Percentiles rank a stretch among this genome's conserved stretches.
Conservation (phyloP, 1,139 yeast genomes). For the Kodamaea arcana region DNA sequence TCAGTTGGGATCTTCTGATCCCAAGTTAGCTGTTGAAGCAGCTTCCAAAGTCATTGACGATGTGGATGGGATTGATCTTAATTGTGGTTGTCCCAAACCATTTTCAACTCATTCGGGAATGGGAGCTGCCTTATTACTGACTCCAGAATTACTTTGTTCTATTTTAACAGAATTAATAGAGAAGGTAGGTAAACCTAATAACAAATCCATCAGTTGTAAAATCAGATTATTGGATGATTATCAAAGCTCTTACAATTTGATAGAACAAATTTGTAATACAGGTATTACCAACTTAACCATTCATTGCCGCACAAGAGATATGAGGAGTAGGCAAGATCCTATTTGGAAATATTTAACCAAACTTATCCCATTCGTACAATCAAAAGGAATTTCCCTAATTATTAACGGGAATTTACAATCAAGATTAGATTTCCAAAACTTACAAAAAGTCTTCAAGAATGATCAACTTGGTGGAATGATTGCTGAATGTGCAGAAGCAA, state of each 20-base stretch:
- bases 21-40: slow-evolving; percentile 83
- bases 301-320: slow-evolving; percentile 84
- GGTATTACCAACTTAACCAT: slow-evolving; percentile 84
- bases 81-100: slow-evolving; percentile 95
- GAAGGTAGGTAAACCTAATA: slow-evolving; percentile 72
- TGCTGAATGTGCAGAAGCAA: slow-evolving; percentile 84
- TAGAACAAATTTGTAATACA: slow-evolving; percentile 63
- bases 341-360: slow-evolving; percentile 61
- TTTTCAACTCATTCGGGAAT: slow-evolving; percentile 88
- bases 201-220: slow-evolving; percentile 84
- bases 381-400: slow-evolving; percentile 64
- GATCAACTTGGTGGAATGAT: slow-evolving; percentile 80
- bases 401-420: slow-evolving; percentile 75
- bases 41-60: slow-evolving; percentile 76
- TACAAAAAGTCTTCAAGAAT: slow-evolving; percentile 51
- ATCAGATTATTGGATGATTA: slow-evolving; percentile 65
- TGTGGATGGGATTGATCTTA: slow-evolving; percentile 89
- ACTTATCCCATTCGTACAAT: slow-evolving; percentile 59
- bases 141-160: slow-evolving; percentile 72
- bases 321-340: slow-evolving; percentile 87
- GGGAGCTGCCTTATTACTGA: slow-evolving; percentile 89
- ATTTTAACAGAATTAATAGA: slow-evolving; percentile 66
- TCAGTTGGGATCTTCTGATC: slow-evolving; percentile 84
- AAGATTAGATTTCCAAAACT: slow-evolving; percentile 48
- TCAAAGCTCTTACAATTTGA: slow-evolving; percentile 58